Percentiles rank a stretch among this genome's conserved stretches.
These are phyloP conservation scores for Aphanocladium album DNA, from an alignment of 2,329 filamentous ascomycete genomes.

Conservation along the genomic window DNA sequence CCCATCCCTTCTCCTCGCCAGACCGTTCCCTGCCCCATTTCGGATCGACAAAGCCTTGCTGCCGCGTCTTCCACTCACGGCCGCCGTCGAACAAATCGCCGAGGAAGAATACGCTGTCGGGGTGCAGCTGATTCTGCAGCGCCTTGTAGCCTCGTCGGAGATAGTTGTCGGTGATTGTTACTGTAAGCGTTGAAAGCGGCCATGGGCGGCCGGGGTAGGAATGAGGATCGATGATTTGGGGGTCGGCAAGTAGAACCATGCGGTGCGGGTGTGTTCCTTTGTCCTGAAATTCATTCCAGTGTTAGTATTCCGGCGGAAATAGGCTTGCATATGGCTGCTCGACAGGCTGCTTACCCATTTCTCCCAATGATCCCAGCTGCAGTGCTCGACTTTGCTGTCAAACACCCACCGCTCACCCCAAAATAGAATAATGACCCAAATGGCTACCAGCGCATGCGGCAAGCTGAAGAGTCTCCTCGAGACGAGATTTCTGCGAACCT, in stretches of 20 bases:
- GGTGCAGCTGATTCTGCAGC: conserved; percentile 69
- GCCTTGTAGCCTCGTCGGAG: conserved; percentile 76
- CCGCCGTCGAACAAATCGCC: conserved; percentile 96
- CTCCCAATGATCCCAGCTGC: conserved; percentile 86
- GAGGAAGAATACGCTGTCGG: conserved; percentile 84
- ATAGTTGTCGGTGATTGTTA: conserved; percentile 78
- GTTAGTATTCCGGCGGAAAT: conserved; percentile 10
- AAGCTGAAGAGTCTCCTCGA: conserved; percentile 53
- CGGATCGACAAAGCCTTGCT: conserved; percentile 54
- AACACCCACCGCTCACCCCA: conserved; percentile 85
- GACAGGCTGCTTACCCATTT: conserved; percentile 63
- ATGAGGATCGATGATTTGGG: conserved; percentile 87
- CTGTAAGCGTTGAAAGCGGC: conserved; percentile 50
- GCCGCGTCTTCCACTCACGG: conserved; percentile 80
- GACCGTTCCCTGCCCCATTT: conserved; percentile 52
- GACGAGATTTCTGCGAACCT: conserved; percentile 39
- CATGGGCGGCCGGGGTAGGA: conserved; percentile 81
- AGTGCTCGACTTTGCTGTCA: conserved; percentile 61
- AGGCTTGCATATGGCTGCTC: not conserved
- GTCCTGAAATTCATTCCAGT: conserved; percentile 51
- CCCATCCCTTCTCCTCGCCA: conserved; percentile 44
- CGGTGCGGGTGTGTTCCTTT: conserved; percentile 73
- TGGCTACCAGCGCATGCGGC: conserved; percentile 59
- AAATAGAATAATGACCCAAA: conserved; percentile 75
- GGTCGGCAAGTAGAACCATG: conserved; percentile 80